Evolutionary conservation across 2,329 filamentous ascomycete species (phyloP).

Genomic region (Nothophaeocryptopus gaeumannii): DNA sequence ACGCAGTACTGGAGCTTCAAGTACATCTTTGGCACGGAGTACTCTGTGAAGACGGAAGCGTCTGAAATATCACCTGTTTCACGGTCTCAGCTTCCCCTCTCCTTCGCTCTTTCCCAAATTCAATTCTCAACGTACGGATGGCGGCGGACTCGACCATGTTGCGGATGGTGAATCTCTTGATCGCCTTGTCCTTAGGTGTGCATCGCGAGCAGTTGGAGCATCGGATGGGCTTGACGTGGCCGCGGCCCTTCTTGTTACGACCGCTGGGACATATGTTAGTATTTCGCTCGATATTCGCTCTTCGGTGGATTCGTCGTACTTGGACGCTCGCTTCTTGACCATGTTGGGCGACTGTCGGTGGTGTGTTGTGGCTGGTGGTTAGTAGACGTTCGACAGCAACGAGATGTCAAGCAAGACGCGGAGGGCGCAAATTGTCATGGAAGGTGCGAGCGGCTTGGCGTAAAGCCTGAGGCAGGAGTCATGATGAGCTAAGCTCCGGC

Average conservation of each 20-base stretch:
- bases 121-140: constrained; percentile 73
- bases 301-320: constrained; percentile 51
- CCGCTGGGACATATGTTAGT: constrained; percentile 61
- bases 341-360: constrained; percentile 56
- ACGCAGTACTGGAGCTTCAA: constrained; percentile 99
- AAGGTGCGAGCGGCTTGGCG: no score
- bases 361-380: constrained; percentile 21
- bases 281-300: constrained; percentile 6
- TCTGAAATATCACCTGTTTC: constrained; percentile 96
- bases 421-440: no score
- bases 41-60: constrained; percentile 98
- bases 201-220: constrained; percentile 79
- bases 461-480: no score
- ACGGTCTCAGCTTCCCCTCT: constrained; percentile 9
- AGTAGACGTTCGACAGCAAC: constrained; percentile 5
- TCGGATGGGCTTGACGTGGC: constrained; percentile 97
- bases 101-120: no score
- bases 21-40: constrained; percentile 99
- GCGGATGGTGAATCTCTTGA: constrained; percentile 99
- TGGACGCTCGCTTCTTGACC: constrained; percentile 75
- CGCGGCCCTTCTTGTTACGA: constrained; percentile 99
- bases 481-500: no score
- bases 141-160: constrained; percentile 99
- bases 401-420: no score
- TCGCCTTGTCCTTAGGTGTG: constrained; percentile 99